These are phyloP conservation scores for Clavispora santaluciae DNA, from an alignment of 805 yeast species.

Conservation along the genomic window DNA sequence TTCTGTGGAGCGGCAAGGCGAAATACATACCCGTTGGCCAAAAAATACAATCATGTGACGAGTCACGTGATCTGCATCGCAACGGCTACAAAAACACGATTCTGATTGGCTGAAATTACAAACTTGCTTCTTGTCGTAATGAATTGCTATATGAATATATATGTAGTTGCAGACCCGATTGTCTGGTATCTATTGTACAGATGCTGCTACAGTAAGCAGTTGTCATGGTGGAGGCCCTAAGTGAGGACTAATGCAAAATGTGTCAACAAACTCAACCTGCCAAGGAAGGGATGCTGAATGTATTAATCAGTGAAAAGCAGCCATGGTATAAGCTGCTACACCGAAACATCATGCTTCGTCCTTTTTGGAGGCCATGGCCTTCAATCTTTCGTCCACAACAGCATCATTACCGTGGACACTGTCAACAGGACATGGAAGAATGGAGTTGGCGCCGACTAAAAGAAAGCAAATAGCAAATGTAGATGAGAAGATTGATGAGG, in stretches of 20 bases:
- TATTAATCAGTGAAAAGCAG: no score
- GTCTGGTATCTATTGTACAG: background rate
- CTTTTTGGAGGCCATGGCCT: background rate
- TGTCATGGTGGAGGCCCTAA: background rate
- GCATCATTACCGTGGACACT: constrained; percentile 39
- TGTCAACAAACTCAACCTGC: background rate
- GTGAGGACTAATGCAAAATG: background rate
- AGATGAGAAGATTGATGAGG: constrained; percentile 64
- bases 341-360: background rate
- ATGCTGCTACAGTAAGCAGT: background rate
- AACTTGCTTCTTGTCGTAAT: background rate
- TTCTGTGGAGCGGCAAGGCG: no score
- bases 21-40: no score
- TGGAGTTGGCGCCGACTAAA: constrained; percentile 51
- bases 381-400: constrained; percentile 28
- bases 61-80: background rate
- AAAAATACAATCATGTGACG: background rate
- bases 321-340: no score
- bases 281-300: background rate
- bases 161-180: background rate
- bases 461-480: constrained; percentile 68
- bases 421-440: constrained; percentile 43
- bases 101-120: background rate
- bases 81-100: background rate
- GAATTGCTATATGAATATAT: background rate